These are phyloP conservation scores for Colletotrichum sp. DNA, from an alignment of 2,329 filamentous ascomycete species.

Conservation along the genomic window DNA sequence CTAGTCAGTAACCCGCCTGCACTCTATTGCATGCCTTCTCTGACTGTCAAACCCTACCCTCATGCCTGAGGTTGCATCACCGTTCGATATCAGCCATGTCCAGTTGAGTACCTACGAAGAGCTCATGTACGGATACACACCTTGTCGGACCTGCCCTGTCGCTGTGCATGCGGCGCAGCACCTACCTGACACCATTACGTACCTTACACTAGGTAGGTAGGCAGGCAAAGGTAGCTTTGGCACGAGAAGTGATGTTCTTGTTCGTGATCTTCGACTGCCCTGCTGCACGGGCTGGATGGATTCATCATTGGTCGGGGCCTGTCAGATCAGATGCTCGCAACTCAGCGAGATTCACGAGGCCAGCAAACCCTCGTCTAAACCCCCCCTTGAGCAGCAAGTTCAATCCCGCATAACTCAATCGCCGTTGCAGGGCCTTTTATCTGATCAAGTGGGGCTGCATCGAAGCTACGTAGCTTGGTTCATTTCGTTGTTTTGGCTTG, in stretches of 20 bases:
- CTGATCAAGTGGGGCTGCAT: neutral
- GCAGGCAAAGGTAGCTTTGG: neutral
- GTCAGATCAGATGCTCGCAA: neutral
- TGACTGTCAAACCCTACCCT: neutral
- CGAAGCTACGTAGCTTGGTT: slow-evolving; percentile 1
- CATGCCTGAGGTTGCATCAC: neutral
- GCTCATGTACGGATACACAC: neutral
- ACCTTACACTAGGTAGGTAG: neutral
- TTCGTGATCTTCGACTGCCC: neutral
- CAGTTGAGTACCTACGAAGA: neutral
- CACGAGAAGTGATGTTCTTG: neutral
- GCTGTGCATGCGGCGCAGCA: neutral
- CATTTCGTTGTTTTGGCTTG: neutral
- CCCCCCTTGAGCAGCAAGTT: neutral
- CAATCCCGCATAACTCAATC: slow-evolving; percentile 7
- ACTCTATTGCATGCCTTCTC: neutral
- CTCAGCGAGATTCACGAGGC: neutral
- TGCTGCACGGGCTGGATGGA: neutral
- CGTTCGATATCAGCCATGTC: neutral
- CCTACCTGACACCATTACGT: neutral
- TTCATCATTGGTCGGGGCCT: neutral
- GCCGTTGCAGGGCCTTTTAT: neutral
- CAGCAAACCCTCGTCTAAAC: neutral
- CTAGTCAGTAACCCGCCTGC: neutral
- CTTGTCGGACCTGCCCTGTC: neutral